These are phyloP conservation scores for Xylariaceae sp. DNA, from an alignment of 2,329 filamentous ascomycete genomes.

Conservation along the genomic window DNA sequence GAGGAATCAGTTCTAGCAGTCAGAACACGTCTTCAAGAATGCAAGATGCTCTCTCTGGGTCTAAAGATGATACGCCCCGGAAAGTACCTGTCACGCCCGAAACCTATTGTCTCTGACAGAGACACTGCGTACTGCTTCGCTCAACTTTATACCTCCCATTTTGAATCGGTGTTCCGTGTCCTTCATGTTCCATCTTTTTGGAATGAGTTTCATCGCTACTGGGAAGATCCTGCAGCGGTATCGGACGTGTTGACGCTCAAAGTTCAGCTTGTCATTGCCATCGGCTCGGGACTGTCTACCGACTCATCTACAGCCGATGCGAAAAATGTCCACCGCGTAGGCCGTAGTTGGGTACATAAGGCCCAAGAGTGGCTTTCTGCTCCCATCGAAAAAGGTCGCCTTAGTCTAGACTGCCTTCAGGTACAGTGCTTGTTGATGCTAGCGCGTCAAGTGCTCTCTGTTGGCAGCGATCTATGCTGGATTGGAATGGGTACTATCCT, in stretches of 20 bases:
- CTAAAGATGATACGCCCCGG: conserved; percentile 3
- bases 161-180: conserved; percentile 46
- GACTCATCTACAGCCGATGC: conserved; percentile 37
- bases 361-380: conserved; percentile 51
- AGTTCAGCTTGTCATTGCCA: conserved; percentile 54
- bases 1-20: background rate
- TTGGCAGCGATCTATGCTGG: conserved; percentile 47
- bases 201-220: conserved; percentile 47
- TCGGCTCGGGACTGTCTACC: conserved; percentile 40
- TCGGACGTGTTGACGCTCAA: conserved; percentile 49
- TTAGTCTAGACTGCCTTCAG: conserved; percentile 50
- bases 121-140: conserved; percentile 44
- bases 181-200: conserved; percentile 49
- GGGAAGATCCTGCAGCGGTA: conserved; percentile 32
- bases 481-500: conserved; percentile 42
- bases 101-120: conserved; percentile 43
- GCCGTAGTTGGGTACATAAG: conserved; percentile 56
- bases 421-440: conserved; percentile 41
- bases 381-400: conserved; percentile 49
- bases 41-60: conserved; percentile 4
- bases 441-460: conserved; percentile 35
- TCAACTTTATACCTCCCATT: conserved; percentile 45
- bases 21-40: conserved; percentile 5
- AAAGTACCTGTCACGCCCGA: conserved; percentile 41
- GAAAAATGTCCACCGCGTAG: conserved; percentile 49